Conservation (phyloP, 768 basidiomycete species). For the Clitopilus passeckerianus region DNA sequence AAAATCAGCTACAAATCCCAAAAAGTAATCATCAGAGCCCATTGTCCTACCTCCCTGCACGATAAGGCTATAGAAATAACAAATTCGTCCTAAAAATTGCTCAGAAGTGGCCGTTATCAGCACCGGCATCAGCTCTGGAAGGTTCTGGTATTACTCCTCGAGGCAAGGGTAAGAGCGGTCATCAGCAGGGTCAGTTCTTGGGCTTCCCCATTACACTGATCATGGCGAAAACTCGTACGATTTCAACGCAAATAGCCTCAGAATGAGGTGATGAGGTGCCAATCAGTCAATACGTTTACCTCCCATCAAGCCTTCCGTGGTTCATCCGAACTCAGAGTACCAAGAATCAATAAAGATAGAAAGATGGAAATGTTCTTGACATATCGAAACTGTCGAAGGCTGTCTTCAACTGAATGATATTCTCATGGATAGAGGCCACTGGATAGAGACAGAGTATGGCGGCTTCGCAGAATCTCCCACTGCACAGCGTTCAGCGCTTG, state of each 20-base stretch:
- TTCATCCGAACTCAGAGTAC: not conserved
- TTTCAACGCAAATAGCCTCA: not conserved
- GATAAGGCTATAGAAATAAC: not conserved
- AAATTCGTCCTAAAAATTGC: not conserved
- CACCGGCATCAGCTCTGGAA: not conserved
- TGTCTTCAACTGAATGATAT: too few relatives aligned
- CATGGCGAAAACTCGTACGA: not conserved
- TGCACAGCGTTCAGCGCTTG: too few relatives aligned
- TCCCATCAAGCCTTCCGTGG: not conserved
- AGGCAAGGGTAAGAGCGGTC: not conserved
- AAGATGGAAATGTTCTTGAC: not conserved
- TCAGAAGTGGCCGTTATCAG: not conserved
- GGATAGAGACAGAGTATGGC: too few relatives aligned
- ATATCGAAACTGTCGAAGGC: too few relatives aligned
- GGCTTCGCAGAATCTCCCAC: too few relatives aligned
- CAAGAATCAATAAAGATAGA: not conserved
- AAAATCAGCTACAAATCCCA: not conserved
- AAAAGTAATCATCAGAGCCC: not conserved
- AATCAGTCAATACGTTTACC: not conserved
- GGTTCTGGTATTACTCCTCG: not conserved
- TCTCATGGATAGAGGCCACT: too few relatives aligned
- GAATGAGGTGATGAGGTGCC: not conserved
- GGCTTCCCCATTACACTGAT: not conserved
- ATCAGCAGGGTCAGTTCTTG: not conserved
- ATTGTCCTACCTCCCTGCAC: not conserved